Base-by-base conservation (phyloP, 2,329 filamentous ascomycete species). In the Kalaharituber pfeilii region DNA sequence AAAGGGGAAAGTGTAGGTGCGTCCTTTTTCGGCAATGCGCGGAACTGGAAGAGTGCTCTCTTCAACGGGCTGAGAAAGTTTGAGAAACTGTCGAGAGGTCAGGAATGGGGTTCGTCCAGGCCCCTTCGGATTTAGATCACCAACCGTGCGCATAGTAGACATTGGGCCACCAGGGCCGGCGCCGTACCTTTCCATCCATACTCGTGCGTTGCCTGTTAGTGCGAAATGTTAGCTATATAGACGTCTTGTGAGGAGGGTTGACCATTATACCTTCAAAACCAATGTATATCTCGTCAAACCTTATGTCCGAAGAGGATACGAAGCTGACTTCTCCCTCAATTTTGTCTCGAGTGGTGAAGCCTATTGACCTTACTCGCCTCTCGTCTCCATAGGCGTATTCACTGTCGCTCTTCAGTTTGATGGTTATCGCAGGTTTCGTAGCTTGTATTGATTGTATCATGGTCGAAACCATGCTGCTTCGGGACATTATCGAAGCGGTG, bases 1-100 rank as follows among this genome's bases (percentile, higher is more conserved):
- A 64, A 82, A 83, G 1, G 77, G 75, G 55, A 81, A 78, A 7
- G 66, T 70, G 65, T 82, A 81, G 9, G 68, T 70, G 57, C 69
- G 70, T 11, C 73, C 75, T n/a, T 74, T 71, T 61, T 74, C 69
- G 2, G 79, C 67, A 3, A 79, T 68, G 25, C 74, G 70, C 33
- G 76, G 72, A 29, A 71, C 69, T 0, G 79, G 79, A 55, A 79
- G 74, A n/a, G 68, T 65, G 15, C 68, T 63, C 2, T 73, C 65
- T 42, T 74, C 65, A 30, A 80, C 73, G 2, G 80, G 80, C 63
- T 82, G 79, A 55, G 71, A 71, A 26, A 83, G 70, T 56, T 75
- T 77, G 30, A 83, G 67, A 61, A 82, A 83, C 60, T 62, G 22
- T 30, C 30, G 22, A 28, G 50, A 53, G 45, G 42, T 62, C 54